phyloP scores from a whole-genome alignment of 768 basidiomycete genomes.

The Sutorius australiensis region DNA sequence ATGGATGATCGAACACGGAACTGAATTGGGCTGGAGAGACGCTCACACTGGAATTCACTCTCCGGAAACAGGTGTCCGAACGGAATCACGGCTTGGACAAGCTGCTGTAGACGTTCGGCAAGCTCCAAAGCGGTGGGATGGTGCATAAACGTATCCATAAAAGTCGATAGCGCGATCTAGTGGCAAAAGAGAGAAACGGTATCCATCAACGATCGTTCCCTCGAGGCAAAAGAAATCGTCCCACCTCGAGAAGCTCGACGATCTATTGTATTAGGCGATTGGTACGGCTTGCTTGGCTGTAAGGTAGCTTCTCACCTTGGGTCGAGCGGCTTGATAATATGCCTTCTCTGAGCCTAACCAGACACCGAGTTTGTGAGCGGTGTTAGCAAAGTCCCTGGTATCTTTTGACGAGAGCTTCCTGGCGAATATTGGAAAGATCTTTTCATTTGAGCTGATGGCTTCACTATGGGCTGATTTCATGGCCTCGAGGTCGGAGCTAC shows the following conservation, averaged over 20 bases:
- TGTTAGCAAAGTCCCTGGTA: conserved; percentile 15
- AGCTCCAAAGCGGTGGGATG: not conserved
- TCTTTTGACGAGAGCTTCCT: conserved; percentile 33
- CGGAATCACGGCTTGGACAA: conserved; percentile 21
- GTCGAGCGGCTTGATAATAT: conserved; percentile 49
- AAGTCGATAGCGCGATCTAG: conserved; percentile 22
- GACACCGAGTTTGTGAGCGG: conserved; percentile 35
- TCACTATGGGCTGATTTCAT: conserved; percentile 15
- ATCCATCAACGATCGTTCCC: not conserved
- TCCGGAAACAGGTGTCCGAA: conserved; percentile 22
- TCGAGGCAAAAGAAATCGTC: conserved; percentile 7
- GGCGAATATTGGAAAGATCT: conserved; percentile 35
- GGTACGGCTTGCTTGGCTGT: conserved; percentile 1
- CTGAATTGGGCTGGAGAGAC: not conserved
- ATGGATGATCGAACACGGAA: not conserved
- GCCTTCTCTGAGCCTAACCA: conserved; percentile 49
- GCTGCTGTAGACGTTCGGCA: conserved; percentile 12
- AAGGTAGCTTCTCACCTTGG: conserved; percentile 37
- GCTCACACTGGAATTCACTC: conserved; percentile 21
- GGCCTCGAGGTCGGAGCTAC: not conserved
- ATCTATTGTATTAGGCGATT: conserved; percentile 37
- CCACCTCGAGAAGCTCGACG: conserved; percentile 45
- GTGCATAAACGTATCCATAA: conserved; percentile 10
- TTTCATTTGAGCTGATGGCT: conserved; percentile 32
- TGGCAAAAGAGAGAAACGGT: not conserved